Base-by-base conservation (phyloP, 208 protist species). In the Leishmania major region DNA sequence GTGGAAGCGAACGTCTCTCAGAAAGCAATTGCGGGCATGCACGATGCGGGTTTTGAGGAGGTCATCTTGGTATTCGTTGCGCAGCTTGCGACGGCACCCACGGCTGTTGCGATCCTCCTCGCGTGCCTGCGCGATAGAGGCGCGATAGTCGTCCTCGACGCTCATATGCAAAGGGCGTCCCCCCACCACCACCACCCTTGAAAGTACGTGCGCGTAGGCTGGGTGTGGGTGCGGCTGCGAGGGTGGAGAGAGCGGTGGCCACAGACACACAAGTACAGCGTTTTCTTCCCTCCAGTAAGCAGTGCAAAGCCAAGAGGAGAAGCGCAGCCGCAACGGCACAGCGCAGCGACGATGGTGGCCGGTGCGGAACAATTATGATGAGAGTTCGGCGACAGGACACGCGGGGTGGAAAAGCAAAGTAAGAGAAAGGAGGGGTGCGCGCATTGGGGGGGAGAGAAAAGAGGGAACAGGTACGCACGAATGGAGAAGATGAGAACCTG, bases 11-110 rank as follows among this genome's bases (percentile, higher is more conserved):
- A 92, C 73, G 22, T 90, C 70, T 17, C 57, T 66, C 1, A 87
- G 75, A 31, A 90, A 86, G 66, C 75, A 83, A 5, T 55, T 76
- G 5, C 79, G 75, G 22, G 78, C 79, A n/a, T 77, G 75, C 5
- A 17, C 43, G 53, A 85, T 35, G 22, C 87, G 84, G 1, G 86
- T 79, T n/a, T 37, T 28, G 11, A 83, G 45, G 8, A 84, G 69
- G 1, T 57, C 22, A 43, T 86, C 82, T 71, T 95, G 89, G 77
- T 86, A 91, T 28, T 93, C 87, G 73, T 88, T 88, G 51, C 93
- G 93, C 74, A 87, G 73, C 25, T 76, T 59, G 19, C 90, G 81
- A 28, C 89, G 88, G 13, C 47, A 69, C 2, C 80, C 83, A 37
- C 88, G 80, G 22, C 90, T 88, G 35, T 87, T 77, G 57, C 79